Conservation (phyloP, 2,329 filamentous ascomycete species). For the Chaetomiaceae sp. region DNA sequence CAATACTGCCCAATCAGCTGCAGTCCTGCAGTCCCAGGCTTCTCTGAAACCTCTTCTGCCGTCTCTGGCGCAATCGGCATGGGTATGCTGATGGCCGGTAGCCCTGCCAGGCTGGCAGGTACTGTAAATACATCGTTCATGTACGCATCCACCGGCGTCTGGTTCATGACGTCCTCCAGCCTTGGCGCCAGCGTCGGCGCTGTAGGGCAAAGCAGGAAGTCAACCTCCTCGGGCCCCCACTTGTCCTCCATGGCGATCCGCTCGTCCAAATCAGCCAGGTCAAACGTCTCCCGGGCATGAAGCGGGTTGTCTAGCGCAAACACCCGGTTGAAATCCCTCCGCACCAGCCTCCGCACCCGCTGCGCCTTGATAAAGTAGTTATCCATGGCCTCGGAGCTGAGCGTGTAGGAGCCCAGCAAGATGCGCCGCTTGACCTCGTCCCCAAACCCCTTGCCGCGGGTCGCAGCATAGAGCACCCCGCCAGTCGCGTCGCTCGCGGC, state of each 20-base stretch:
- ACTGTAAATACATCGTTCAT: constrained; percentile 96
- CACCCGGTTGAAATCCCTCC: constrained; percentile 77
- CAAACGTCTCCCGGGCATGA: constrained; percentile 41
- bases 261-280: constrained; percentile 58
- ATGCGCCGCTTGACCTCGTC: constrained; percentile 82
- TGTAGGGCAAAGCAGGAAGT: constrained; percentile 84
- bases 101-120: constrained; percentile 83
- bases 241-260: constrained; percentile 50
- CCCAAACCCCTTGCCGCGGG: constrained; percentile 72
- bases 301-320: constrained; percentile 71
- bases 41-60: constrained; percentile 28
- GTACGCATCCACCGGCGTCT: constrained; percentile 66
- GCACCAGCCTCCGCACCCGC: constrained; percentile 75
- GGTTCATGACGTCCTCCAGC: constrained; percentile 43
- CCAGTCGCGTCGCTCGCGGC: constrained; percentile 46
- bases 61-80: constrained; percentile 38
- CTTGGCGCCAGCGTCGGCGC: constrained; percentile 57
- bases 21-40: constrained; percentile 52
- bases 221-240: constrained; percentile 61
- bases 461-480: constrained; percentile 69
- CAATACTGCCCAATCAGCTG: constrained; percentile 81
- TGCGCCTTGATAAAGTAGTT: constrained; percentile 98
- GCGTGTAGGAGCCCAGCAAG: constrained; percentile 80
- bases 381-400: constrained; percentile 86
- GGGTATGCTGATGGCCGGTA: constrained; percentile 85